Base-by-base conservation (phyloP, 192 early-diverging fungal genomes). In the Spizellomyces sp. region DNA sequence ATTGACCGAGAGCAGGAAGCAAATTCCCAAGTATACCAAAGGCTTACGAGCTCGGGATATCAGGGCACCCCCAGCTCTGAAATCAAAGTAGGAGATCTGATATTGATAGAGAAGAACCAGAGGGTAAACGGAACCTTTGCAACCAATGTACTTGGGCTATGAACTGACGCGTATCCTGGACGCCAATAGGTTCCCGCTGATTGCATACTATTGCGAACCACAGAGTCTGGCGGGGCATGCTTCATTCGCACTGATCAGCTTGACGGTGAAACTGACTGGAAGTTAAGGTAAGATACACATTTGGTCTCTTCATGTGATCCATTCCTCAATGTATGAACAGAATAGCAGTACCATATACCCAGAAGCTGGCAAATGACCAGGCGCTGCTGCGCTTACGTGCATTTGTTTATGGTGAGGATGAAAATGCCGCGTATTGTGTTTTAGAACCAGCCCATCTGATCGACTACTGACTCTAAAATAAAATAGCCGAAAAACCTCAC, bases 241-340 rank as follows among this genome's bases (percentile, higher is more conserved):
- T 98, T 98, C 83, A 95, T 98, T 75, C 83, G 95, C 44, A 98
- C 96, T 0, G 96, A 96, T 79, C 95, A 98, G 75, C 83, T 98
- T 41, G 96, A 98, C 67, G 96, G 96, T 66, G 96, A 98, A 72
- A 98, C 96, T 0, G 95, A 98, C 75, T 96, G 95, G 95, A 98
- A 98, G 81, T 79, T 98, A 68, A 81, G 92, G 70, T 36, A 36
- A 36, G 84, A 41, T 19, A 19, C 42, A 9, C 19, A 17, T 14
- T 48, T 52, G 21, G 9, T 70, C 22, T 12, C 48, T 44, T 70
- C 58, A 46, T 65, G 48, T 81, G 54, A 42, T 78, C n/a, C 57
- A 36, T n/a, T 8, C 36, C 8, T 36, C 42, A 12, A 56, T 67
- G n/a, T 62, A 44, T 22, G 45, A 46, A 85, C 88, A 54, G 27